These are phyloP conservation scores for Sporothrix brasiliensis DNA, from an alignment of 2,329 filamentous ascomycete species.

Conservation along the genomic window DNA sequence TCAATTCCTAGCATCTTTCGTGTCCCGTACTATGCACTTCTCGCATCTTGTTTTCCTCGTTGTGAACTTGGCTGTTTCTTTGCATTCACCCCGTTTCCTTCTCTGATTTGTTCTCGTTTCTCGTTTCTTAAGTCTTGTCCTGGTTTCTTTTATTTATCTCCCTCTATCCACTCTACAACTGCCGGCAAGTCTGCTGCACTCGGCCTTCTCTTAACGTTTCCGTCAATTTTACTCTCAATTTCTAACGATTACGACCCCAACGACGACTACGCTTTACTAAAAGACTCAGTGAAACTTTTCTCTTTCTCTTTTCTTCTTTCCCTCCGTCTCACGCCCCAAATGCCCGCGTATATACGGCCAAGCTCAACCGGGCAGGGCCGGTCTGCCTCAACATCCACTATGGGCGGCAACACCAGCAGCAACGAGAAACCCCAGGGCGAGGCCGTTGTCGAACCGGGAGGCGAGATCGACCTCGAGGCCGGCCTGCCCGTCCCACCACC, in stretches of 20 bases:
- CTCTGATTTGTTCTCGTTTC: background rate
- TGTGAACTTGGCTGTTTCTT: background rate
- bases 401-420: conserved; percentile 15
- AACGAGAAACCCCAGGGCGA: conserved; percentile 18
- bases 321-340: background rate
- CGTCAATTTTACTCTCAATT: background rate
- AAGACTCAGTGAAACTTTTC: background rate
- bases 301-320: background rate
- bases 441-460: background rate
- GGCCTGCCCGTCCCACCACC: background rate
- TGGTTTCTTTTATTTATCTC: conserved; percentile 15
- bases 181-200: background rate
- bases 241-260: background rate
- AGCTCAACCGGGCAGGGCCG: background rate
- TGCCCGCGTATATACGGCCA: conserved; percentile 7
- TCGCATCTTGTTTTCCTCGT: background rate
- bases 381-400: background rate
- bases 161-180: background rate
- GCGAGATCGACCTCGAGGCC: conserved; percentile 22
- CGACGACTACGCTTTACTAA: background rate
- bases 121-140: background rate
- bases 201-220: background rate
- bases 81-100: background rate
- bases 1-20: background rate
- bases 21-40: background rate